phyloP scores from a whole-genome alignment of 331 rosid genomes.

The Pyracantha coccinea region DNA sequence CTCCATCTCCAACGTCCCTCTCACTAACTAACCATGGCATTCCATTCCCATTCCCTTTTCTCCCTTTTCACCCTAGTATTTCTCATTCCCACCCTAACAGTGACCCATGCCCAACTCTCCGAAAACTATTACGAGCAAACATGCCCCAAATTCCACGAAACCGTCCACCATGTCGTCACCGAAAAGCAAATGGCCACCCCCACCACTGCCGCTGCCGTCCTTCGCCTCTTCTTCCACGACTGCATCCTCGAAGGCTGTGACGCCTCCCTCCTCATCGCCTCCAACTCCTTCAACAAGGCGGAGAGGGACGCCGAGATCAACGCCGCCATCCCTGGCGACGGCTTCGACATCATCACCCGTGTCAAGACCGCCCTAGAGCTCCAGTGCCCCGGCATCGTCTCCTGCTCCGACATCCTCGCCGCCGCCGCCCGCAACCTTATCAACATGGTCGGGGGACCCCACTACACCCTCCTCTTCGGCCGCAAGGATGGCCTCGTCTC shows the following conservation, averaged over 20 bases:
- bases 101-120: slow-evolving; percentile 17
- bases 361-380: slow-evolving; percentile 22
- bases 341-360: slow-evolving; percentile 14
- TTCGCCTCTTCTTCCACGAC: slow-evolving; percentile 47
- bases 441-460: slow-evolving; percentile 28
- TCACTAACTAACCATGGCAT: neutral
- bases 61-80: neutral
- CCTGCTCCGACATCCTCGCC: slow-evolving; percentile 18
- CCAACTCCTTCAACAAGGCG: slow-evolving; percentile 33
- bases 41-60: neutral
- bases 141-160: slow-evolving; percentile 32
- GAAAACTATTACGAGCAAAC: slow-evolving; percentile 33
- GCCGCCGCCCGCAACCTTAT: slow-evolving; percentile 15
- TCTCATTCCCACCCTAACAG: slow-evolving; percentile 11
- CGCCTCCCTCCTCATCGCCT: slow-evolving; percentile 40
- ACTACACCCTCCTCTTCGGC: slow-evolving; percentile 15
- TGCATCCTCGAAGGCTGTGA: slow-evolving; percentile 46
- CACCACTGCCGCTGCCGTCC: slow-evolving; percentile 29
- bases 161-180: neutral
- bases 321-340: slow-evolving; percentile 10
- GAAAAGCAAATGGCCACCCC: slow-evolving; percentile 16
- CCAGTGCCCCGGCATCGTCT: slow-evolving; percentile 19
- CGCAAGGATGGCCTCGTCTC: slow-evolving; percentile 28
- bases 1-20: neutral
- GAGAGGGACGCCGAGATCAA: slow-evolving; percentile 33